Evolutionary conservation across 805 yeast species (phyloP).

Genomic region (Hyphopichia homilentoma): DNA sequence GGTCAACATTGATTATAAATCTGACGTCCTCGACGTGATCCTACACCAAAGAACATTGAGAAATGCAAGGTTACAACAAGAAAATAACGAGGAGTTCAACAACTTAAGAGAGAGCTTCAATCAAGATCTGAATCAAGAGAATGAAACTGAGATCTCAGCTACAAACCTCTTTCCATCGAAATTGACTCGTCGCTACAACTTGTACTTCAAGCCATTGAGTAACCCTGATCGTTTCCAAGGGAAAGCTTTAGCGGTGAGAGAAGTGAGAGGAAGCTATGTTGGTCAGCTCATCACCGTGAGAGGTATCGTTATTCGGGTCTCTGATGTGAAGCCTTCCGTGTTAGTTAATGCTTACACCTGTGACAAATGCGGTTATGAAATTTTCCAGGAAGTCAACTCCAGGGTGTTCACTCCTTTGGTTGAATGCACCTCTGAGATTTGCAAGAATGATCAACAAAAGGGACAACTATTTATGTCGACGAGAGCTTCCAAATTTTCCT

Average conservation of each 20-base stretch:
- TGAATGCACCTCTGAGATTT: constrained; percentile 81
- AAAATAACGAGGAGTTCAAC: constrained; percentile 58
- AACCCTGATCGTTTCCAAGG: constrained; percentile 26
- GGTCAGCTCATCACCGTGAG: constrained; percentile 88
- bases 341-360: constrained; percentile 94
- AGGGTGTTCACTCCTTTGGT: constrained; percentile 81
- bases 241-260: constrained; percentile 82
- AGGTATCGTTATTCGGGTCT: constrained; percentile 92
- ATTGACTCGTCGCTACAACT: constrained; percentile 78
- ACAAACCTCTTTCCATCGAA: constrained; percentile 75
- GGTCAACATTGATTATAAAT: constrained; percentile 70
- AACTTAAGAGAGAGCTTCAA: constrained; percentile 35
- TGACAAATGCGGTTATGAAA: constrained; percentile 94
- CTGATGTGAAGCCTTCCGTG: constrained; percentile 93
- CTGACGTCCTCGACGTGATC: constrained; percentile 90
- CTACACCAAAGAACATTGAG: constrained; percentile 84
- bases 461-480: constrained; percentile 92
- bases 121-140: constrained; percentile 18
- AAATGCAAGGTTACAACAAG: constrained; percentile 69
- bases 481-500: constrained; percentile 90
- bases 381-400: constrained; percentile 89
- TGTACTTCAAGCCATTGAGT: constrained; percentile 82
- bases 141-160: constrained; percentile 13
- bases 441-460: constrained; percentile 72
- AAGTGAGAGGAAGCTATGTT: constrained; percentile 74